Percentiles rank a stretch among this genome's conserved stretches.
These are phyloP conservation scores for Diphasiastrum complanatum DNA, from an alignment of 83 land plant genomes.

Conservation along the genomic window DNA sequence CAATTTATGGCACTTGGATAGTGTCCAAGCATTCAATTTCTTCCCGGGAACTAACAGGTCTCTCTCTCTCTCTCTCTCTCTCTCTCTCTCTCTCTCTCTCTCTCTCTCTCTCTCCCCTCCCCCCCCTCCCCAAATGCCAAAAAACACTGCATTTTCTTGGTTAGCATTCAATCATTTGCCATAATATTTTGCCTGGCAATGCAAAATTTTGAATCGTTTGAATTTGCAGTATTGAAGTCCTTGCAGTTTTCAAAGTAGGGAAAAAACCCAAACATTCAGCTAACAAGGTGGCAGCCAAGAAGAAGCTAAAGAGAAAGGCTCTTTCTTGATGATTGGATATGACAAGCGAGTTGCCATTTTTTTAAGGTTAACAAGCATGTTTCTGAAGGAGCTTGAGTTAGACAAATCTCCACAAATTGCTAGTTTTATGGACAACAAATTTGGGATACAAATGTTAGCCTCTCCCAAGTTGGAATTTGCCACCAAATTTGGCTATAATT, in stretches of 20 bases:
- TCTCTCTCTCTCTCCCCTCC: neutral
- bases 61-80: slow-evolving; percentile 1
- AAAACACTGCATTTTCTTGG: neutral
- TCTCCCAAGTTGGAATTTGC: no score
- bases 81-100: neutral
- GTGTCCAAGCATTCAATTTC: slow-evolving; percentile 89
- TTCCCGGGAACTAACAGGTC: slow-evolving; percentile 98
- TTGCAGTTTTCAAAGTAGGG: slow-evolving; percentile 78
- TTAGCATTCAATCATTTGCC: neutral
- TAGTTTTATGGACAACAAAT: no score
- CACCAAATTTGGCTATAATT: no score
- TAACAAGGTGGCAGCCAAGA: slow-evolving; percentile 39
- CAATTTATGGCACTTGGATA: slow-evolving; percentile 72
- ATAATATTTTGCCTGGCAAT: neutral
- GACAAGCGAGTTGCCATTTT: no score
- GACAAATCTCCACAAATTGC: no score
- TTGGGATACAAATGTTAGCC: no score
- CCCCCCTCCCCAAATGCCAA: neutral
- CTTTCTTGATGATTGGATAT: no score
- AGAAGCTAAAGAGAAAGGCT: slow-evolving; percentile 18
- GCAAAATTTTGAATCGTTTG: neutral
- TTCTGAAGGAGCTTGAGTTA: no score
- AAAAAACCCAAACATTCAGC: slow-evolving; percentile 18
- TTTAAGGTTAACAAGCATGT: no score
- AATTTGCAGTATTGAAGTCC: slow-evolving; percentile 68